A percentile compares a stretch with the other conserved stretches of the same genome.
phyloP scores from a whole-genome alignment of 2,329 filamentous ascomycete genomes.

The Sarocladium oryzae region DNA sequence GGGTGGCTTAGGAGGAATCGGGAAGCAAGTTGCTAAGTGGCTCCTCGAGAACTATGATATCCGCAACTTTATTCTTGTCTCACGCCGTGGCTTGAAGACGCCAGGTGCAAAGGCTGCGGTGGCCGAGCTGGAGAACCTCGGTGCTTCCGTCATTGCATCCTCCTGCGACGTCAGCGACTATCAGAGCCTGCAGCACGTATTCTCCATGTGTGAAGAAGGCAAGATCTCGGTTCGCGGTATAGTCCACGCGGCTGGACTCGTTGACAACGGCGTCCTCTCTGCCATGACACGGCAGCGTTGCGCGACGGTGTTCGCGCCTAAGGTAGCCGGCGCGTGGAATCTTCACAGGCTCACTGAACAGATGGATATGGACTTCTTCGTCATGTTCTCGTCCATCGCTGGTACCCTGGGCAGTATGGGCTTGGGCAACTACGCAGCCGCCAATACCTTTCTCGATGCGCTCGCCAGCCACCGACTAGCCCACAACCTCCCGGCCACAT shows the following conservation, averaged over 20 bases:
- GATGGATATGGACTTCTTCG: constrained; percentile 29
- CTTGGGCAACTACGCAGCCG: constrained; percentile 40
- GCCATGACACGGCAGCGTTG: constrained; percentile 27
- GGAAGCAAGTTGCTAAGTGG: constrained; percentile 10
- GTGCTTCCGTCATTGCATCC: constrained; percentile 10
- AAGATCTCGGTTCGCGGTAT: constrained; percentile 11
- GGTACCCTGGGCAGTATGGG: constrained; percentile 22
- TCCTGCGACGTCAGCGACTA: constrained; percentile 9
- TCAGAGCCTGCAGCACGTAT: constrained; percentile 8
- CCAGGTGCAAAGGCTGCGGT: constrained; percentile 11
- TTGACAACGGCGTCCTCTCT: constrained; percentile 12
- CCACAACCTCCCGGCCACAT: constrained; percentile 12
- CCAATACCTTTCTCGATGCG: constrained; percentile 35
- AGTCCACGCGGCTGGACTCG: constrained; percentile 12
- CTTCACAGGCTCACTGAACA: constrained; percentile 25
- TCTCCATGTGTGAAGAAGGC: constrained; percentile 7
- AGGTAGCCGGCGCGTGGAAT: constrained; percentile 25
- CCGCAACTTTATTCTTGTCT: constrained; percentile 12
- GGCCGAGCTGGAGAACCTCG: constrained; percentile 9
- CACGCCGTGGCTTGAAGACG: constrained; percentile 10
- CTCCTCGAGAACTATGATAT: constrained; percentile 8
- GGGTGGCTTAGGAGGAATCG: constrained; percentile 13
- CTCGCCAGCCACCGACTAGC: constrained; percentile 27
- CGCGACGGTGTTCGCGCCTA: constrained; percentile 20
- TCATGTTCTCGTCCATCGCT: constrained; percentile 27